Evolutionary conservation across 2,329 filamentous ascomycete species (phyloP), one percentile per base, ranked within the genome.

Genomic region (Exophiala aquamarina): DNA sequence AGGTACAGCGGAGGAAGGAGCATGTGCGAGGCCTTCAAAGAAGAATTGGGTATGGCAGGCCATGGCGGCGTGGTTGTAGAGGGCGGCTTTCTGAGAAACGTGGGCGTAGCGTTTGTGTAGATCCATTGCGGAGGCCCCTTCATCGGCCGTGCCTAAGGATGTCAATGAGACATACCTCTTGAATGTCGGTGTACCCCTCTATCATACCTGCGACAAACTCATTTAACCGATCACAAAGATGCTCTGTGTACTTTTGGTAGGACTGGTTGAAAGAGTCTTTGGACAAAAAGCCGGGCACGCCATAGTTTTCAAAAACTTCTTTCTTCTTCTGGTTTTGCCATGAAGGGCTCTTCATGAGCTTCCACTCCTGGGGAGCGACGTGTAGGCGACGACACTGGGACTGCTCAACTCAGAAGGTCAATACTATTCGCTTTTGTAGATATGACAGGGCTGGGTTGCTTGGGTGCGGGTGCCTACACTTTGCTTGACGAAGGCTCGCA

Each of bases 41-140:
- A 73, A 75, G 56, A 74, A 73, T 66, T 83, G 78, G 69, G 83
- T 96, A 81, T 97, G 97, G 78, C 88, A 86, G 46, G 89, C 88
- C 87, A 95, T 95, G 61, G 89, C 95, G 68, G 93, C 93, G 68
- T 94, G 82, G 79, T 97, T 98, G 83, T 98, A 98, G 66, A 86
- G 75, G 59, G 84, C 77, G 33, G 93, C 93, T 54, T 80, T 76
- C 58, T 77, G 76, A 35, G 92, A 86, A 62, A 93, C 81, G 68
- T 90, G 89, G 50, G 92, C 87, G 49, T 85, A 85, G 62, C 82
- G 76, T 62, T 92, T 76, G 63, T 87, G 70, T 63, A 95, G 83
- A 37, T 82, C 68, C 87, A 83, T 52, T 82, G 69, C 41, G 77
- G 72, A 39, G 35, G 39, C 21, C 26, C 49, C 50, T 45, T 49